Conservation (phyloP, 495 filamentous ascomycete species). For the Trichoderma virens region DNA sequence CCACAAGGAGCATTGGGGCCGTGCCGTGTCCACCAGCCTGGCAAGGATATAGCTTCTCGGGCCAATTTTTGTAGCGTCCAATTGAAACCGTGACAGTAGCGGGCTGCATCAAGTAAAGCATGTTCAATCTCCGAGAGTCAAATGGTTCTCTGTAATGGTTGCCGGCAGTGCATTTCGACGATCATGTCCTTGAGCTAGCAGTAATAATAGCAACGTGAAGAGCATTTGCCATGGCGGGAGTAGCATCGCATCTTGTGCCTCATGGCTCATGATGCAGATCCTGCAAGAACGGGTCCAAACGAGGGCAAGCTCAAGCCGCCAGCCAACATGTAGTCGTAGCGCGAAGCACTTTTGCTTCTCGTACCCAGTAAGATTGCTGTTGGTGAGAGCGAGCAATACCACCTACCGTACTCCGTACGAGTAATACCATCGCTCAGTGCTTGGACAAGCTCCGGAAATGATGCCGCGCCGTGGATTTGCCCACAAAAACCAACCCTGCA, state of each 20-base stretch:
- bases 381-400: not conserved
- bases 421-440: not conserved
- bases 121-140: constrained; percentile 2
- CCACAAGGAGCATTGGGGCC: not conserved
- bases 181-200: not conserved
- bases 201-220: not conserved
- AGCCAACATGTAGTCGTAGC: not conserved
- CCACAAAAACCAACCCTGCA: not conserved
- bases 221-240: not conserved
- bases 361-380: not conserved
- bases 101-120: constrained; percentile 1
- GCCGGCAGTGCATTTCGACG: constrained; percentile 1
- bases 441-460: not conserved
- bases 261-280: not conserved
- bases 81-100: not conserved
- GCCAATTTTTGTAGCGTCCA: not conserved
- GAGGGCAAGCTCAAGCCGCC: not conserved
- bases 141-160: not conserved
- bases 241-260: not conserved
- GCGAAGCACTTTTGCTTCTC: not conserved
- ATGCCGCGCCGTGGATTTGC: not conserved
- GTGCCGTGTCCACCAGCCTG: not conserved
- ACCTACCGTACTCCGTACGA: not conserved
- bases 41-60: not conserved
- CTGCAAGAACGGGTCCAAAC: not conserved